Conservation (phyloP, 1,284 basidiomycete species). For the Agaricales sp. region DNA sequence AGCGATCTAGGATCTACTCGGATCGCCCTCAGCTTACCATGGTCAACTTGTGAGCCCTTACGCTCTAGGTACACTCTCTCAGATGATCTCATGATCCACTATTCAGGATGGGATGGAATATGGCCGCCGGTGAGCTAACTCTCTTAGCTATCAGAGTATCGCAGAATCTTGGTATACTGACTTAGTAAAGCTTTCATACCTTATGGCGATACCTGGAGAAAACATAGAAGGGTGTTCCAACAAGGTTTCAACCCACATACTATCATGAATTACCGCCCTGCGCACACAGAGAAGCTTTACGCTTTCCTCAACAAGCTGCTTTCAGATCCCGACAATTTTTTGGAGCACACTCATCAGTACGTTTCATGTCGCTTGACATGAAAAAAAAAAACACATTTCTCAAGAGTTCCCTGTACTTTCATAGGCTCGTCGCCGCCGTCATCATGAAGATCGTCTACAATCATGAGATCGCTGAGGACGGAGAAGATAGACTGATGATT, state of each 20-base stretch:
- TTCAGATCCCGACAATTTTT: slow-evolving; percentile 6
- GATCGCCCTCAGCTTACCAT: slow-evolving; percentile 19
- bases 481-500: slow-evolving; percentile 11
- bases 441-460: slow-evolving; percentile 8
- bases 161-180: background rate
- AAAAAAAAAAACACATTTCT: background rate
- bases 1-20: slow-evolving; percentile 20
- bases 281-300: background rate
- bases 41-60: slow-evolving; percentile 10
- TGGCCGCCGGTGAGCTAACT: slow-evolving; percentile 14
- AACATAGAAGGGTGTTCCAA: slow-evolving; percentile 10
- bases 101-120: slow-evolving; percentile 23
- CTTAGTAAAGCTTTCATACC: background rate
- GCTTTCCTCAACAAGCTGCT: slow-evolving; percentile 4
- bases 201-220: background rate
- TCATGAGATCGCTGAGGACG: slow-evolving; percentile 1
- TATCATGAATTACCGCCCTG: background rate
- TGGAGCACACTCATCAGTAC: slow-evolving; percentile 6
- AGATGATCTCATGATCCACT: background rate
- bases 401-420: background rate
- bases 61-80: background rate
- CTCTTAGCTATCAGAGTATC: background rate
- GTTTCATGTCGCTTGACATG: background rate
- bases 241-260: slow-evolving; percentile 5
- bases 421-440: slow-evolving; percentile 3